Conservation (phyloP, 73 alveolate species). For the Tetrahymena elliotti region DNA sequence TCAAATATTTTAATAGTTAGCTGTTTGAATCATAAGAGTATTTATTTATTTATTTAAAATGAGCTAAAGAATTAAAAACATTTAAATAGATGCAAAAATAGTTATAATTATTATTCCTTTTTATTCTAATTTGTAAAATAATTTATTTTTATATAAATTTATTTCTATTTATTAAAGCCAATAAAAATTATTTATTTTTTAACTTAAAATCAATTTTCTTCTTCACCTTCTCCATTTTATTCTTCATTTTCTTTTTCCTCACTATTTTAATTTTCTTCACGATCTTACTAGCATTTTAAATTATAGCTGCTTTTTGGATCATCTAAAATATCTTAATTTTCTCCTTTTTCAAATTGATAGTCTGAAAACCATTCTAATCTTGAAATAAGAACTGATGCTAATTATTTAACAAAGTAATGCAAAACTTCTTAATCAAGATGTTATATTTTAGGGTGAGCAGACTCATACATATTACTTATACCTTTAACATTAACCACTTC, state of each 20-base stretch:
- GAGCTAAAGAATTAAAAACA: too few relatives aligned
- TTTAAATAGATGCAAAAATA: too few relatives aligned
- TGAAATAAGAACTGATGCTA: slow-evolving; percentile 11
- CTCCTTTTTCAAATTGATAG: background rate
- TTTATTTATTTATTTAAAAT: too few relatives aligned
- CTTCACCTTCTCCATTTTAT: background rate
- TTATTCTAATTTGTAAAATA: too few relatives aligned
- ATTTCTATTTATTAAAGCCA: too few relatives aligned
- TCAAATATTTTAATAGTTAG: too few relatives aligned
- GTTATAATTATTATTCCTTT: too few relatives aligned
- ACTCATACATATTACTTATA: slow-evolving; percentile 26
- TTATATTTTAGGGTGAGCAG: slow-evolving; percentile 38
- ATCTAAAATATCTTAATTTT: background rate
- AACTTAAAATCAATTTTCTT: background rate
- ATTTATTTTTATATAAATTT: too few relatives aligned
- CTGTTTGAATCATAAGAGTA: too few relatives aligned
- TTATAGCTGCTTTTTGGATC: background rate
- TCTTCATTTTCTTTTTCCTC: background rate
- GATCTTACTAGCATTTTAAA: background rate
- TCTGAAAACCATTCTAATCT: background rate
- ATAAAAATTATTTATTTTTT: too few relatives aligned
- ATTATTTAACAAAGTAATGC: slow-evolving; percentile 35
- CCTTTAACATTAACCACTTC: slow-evolving; percentile 51
- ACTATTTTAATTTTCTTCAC: background rate
- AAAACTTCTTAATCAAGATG: slow-evolving; percentile 52